Conservation (phyloP, 495 filamentous ascomycete genomes). For the Parathielavia appendiculata region DNA sequence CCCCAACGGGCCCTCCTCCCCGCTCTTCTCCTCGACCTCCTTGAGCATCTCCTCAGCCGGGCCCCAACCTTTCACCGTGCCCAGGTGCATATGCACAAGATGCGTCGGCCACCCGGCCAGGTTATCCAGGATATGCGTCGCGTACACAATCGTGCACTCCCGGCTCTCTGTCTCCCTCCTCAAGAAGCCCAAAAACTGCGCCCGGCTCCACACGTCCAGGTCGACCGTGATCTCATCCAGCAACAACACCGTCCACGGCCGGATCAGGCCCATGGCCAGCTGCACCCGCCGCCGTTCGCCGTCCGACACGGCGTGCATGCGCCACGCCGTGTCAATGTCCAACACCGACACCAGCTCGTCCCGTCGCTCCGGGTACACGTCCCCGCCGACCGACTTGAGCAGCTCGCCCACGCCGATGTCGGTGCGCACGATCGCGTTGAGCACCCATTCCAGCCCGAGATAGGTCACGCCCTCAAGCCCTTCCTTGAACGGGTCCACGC, state of each 20-base stretch:
- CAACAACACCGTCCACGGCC: slow-evolving; percentile 88
- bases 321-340: slow-evolving; percentile 87
- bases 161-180: slow-evolving; percentile 78
- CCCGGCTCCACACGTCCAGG: slow-evolving; percentile 76
- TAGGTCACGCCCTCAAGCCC: slow-evolving; percentile 91
- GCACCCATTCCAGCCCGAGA: slow-evolving; percentile 94
- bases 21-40: slow-evolving; percentile 36
- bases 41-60: slow-evolving; percentile 49
- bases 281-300: slow-evolving; percentile 90
- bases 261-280: slow-evolving; percentile 87
- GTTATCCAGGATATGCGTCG: slow-evolving; percentile 95
- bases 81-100: slow-evolving; percentile 88
- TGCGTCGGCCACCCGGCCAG: slow-evolving; percentile 90
- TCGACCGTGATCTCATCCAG: slow-evolving; percentile 98
- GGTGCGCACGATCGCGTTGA: slow-evolving; percentile 93
- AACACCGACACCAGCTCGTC: slow-evolving; percentile 84
- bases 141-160: slow-evolving; percentile 89
- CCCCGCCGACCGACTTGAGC: slow-evolving; percentile 77
- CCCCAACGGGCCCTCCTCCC: slow-evolving; percentile 32
- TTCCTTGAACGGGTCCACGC: slow-evolving; percentile 85
- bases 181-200: slow-evolving; percentile 81
- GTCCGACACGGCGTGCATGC: slow-evolving; percentile 90
- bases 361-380: slow-evolving; percentile 69
- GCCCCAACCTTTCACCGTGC: slow-evolving; percentile 80
- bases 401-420: slow-evolving; percentile 90